These are phyloP conservation scores for Xylaria sp. DNA, from an alignment of 2,329 filamentous ascomycete species.

Conservation along the genomic window DNA sequence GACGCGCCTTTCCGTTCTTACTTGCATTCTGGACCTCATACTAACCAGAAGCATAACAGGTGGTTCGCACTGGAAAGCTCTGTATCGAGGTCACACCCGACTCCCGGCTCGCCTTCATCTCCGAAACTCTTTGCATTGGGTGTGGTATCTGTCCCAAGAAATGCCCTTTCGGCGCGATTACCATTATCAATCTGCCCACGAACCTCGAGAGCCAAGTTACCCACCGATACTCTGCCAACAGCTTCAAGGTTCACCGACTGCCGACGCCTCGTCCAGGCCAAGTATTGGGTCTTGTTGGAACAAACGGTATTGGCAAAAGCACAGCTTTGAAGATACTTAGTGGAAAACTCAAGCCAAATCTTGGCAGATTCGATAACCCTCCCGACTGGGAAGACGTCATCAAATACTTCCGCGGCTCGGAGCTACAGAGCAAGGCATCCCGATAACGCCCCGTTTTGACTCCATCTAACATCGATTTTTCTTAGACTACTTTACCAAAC, in stretches of 20 bases:
- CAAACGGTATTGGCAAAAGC: slow-evolving; percentile 99
- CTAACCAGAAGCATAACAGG: slow-evolving; percentile 62
- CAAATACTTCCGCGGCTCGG: slow-evolving; percentile 97
- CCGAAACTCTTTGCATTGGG: slow-evolving; percentile 93
- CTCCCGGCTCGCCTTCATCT: slow-evolving; percentile 98
- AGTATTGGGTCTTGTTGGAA: slow-evolving; percentile 95
- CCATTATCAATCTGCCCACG: slow-evolving; percentile 99
- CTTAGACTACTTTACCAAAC: slow-evolving; percentile 96
- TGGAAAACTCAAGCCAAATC: slow-evolving; percentile 97
- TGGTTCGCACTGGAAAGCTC: slow-evolving; percentile 96
- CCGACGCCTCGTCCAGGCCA: slow-evolving; percentile 96
- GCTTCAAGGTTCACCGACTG: slow-evolving; percentile 98
- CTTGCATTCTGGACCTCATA: background rate
- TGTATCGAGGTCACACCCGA: slow-evolving; percentile 92
- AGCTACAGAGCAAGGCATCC: slow-evolving; percentile 77
- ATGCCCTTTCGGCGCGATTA: slow-evolving; percentile 98
- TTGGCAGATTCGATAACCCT: slow-evolving; percentile 94
- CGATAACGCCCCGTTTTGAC: slow-evolving; percentile 9
- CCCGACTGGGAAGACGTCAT: slow-evolving; percentile 99
- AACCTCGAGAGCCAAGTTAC: slow-evolving; percentile 99
- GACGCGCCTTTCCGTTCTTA: background rate
- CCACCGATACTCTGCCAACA: slow-evolving; percentile 98
- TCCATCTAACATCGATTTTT: slow-evolving; percentile 35
- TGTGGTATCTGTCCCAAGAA: slow-evolving; percentile 99
- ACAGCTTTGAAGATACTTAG: slow-evolving; percentile 99